phyloP scores from a whole-genome alignment of 208 protist species.

The Trichomonas gallinae region DNA sequence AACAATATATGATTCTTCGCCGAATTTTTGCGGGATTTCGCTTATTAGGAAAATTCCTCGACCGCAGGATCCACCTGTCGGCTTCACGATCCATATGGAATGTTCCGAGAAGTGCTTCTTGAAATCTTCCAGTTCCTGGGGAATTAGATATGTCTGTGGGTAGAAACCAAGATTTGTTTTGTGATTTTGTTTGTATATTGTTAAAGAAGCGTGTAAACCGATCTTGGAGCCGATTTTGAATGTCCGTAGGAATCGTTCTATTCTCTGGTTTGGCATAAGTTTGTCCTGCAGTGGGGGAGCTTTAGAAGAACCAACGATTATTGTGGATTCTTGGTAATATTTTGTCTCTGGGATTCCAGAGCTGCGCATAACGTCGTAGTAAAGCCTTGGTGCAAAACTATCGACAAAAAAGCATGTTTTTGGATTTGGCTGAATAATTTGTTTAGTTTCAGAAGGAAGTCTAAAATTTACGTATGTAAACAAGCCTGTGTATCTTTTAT shows the following conservation, averaged over 20 bases:
- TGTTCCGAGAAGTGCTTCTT: background rate
- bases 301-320: background rate
- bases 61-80: slow-evolving; percentile 15
- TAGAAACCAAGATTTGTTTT: background rate
- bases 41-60: slow-evolving; percentile 22
- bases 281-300: background rate
- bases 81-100: slow-evolving; percentile 23
- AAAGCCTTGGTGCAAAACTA: background rate
- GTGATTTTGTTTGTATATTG: background rate
- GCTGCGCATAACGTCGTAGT: background rate
- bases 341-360: background rate
- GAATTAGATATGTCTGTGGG: background rate
- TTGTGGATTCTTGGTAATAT: background rate
- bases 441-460: background rate
- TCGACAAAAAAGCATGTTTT: background rate
- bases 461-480: background rate
- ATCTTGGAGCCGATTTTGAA: background rate
- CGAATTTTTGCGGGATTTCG: background rate
- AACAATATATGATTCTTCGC: background rate
- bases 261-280: background rate
- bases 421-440: background rate
- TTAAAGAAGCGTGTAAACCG: background rate
- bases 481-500: background rate
- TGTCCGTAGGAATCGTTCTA: background rate
- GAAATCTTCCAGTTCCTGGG: background rate